Evolutionary conservation across 805 yeast genomes (phyloP).

Genomic region (Starmerella apicola): DNA sequence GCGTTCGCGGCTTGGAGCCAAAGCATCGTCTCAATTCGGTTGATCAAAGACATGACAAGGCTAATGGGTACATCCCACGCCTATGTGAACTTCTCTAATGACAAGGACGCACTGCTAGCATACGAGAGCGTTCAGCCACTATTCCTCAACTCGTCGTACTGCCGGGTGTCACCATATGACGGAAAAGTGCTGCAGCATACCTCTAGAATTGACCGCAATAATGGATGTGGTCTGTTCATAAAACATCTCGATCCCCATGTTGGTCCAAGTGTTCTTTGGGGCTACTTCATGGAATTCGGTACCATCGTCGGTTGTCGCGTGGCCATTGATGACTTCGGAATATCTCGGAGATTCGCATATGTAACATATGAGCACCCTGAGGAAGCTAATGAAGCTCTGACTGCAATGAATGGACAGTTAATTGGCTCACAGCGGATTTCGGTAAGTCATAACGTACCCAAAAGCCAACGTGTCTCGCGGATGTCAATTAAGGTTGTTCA

Average conservation of each 20-base stretch:
- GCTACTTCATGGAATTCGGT: constrained; percentile 17
- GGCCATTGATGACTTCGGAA: constrained; percentile 20
- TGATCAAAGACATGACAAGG: constrained; percentile 17
- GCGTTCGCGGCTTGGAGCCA: constrained; percentile 16
- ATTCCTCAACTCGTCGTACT: constrained; percentile 17
- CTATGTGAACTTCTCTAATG: constrained; percentile 16
- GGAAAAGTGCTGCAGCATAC: constrained; percentile 8
- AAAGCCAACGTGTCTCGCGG: constrained; percentile 34
- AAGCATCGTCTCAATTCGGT: constrained; percentile 13
- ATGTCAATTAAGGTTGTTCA: constrained; percentile 39
- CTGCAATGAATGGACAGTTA: constrained; percentile 16
- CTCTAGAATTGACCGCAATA: constrained; percentile 9
- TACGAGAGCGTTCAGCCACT: constrained; percentile 14
- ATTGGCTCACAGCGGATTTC: constrained; percentile 30
- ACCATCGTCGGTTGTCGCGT: constrained; percentile 18
- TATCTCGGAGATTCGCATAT: constrained; percentile 22
- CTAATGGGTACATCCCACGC: constrained; percentile 16
- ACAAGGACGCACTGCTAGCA: constrained; percentile 15
- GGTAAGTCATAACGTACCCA: constrained; percentile 53
- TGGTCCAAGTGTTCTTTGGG: constrained; percentile 27
- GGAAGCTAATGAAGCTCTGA: constrained; percentile 18
- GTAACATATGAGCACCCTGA: constrained; percentile 15
- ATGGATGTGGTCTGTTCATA: constrained; percentile 40
- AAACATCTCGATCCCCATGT: constrained; percentile 67
- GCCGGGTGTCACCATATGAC: constrained; percentile 17